Evolutionary conservation across 768 basidiomycete genomes (phyloP), one percentile per base, ranked within the genome.

Genomic region (Trametes coccinea): DNA sequence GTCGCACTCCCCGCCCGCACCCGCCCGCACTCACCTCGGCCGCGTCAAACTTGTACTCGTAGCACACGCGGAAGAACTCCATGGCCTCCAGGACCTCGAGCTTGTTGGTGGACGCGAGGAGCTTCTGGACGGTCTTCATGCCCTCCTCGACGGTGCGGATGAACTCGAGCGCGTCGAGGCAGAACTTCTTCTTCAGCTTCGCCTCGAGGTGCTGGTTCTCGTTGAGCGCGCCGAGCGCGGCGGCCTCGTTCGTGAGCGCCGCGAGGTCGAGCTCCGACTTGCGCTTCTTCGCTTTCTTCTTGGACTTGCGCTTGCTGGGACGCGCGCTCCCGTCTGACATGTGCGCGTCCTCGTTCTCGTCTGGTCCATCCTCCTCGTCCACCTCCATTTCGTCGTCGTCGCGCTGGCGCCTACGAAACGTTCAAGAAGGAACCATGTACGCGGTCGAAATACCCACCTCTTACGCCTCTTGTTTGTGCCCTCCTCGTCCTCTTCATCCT

Each of bases 81-180:
- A 94, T 93, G 8, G 87, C 80, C 71, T 93, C 92, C 55, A 92
- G 76, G 0, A 92, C 91, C 68, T 94, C 92, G 2, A 88, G 78
- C 71, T 93, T 93, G 76, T 84, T 89, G 55, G 82, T 98, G 51
- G 91, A 93, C 1, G 93, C 94, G 30, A 98, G 81, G 5, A 99
- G 73, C 66, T 90, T 84, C 53, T 82, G 83, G 47, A 97, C 80
- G 1, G 79, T 82, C 4, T 87, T 85, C 79, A 92, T 87, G 2
- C 90, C 87, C 14, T 74, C 71, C 69, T 89, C 87, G 41, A 90
- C 74, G 63, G 81, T 78, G 45, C 79, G 80, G 68, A 98, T 95
- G 72, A 98, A 98, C 58, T 74, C 79, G 43, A 98, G 77, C 3
- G 88, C 93, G 70, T 98, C 96, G 4, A 83, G 78, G 69, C 90